These are phyloP conservation scores for Penicillium cosmopolitanum DNA, from an alignment of 495 filamentous ascomycete genomes.

Conservation along the genomic window DNA sequence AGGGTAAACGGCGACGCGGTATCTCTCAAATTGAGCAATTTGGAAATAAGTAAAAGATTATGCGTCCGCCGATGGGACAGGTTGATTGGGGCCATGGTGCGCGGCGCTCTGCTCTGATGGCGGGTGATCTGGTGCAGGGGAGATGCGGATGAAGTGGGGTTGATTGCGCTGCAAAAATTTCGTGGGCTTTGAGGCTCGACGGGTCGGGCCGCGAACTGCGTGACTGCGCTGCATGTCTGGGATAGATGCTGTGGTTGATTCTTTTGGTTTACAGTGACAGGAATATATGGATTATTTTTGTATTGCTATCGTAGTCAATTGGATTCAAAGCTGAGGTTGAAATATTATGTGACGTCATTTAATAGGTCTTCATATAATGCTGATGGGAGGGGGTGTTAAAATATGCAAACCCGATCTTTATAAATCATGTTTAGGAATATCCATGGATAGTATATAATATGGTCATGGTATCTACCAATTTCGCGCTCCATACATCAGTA, in stretches of 20 bases:
- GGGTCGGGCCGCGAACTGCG: conserved; percentile 32
- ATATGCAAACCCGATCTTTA: too few species aligned
- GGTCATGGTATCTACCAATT: too few species aligned
- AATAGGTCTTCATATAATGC: neutral
- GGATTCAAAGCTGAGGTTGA: neutral
- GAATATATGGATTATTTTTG: too few species aligned
- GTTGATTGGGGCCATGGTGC: conserved; percentile 40
- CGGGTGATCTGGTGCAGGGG: conserved; percentile 5
- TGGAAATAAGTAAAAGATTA: conserved; percentile 83
- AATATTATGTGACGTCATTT: neutral
- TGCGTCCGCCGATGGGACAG: conserved; percentile 78
- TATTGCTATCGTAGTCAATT: neutral
- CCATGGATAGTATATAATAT: too few species aligned
- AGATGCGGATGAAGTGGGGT: conserved; percentile 33
- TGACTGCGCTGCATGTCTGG: too few species aligned
- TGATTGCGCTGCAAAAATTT: conserved; percentile 32
- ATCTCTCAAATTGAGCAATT: conserved; percentile 76
- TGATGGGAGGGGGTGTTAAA: too few species aligned
- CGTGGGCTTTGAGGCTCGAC: conserved; percentile 37
- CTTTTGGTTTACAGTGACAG: too few species aligned
- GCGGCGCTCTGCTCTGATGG: conserved; percentile 1
- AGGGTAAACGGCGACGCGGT: conserved; percentile 84
- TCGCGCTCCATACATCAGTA: too few species aligned
- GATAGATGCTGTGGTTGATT: too few species aligned
- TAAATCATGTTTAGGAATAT: too few species aligned